Base-by-base conservation (phyloP, 495 filamentous ascomycete species). In the Neurospora sp. region DNA sequence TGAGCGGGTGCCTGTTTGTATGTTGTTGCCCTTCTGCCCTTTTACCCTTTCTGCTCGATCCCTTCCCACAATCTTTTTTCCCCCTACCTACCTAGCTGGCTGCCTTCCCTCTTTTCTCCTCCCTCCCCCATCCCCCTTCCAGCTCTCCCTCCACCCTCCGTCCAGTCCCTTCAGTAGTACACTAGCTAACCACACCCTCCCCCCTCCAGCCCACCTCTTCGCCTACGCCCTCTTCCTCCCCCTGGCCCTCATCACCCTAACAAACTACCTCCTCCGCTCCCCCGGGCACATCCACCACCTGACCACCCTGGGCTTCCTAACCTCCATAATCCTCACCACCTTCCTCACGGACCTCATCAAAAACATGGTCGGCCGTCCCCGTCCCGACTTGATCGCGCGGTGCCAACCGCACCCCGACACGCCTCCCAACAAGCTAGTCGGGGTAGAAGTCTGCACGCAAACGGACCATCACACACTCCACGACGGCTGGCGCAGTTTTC, bases 401-500 rank as follows among this genome's bases (percentile, higher is more conserved):
- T 99, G 96, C 82, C 89, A 91, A 72, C 95, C 96, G 0, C 78
- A 77, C 12, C 76, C 85, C 35, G 88, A 87, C 22, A 94, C 93
- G 0, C 87, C 91, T 2, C 82, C 81, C 71, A 83, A 94, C 78
- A 77, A 82, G 5, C 86, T 97, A 18, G 92, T 98, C 44, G 86
- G 85, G 11, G 89, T 91, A 76, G 87, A 89, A 27, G 89, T 96
- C 5, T 98, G 95, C 81, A 97, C 93, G 3, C 88, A 97, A 79
- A 86, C 88, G 0, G 83, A 91, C 74, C 88, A 91, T 73, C 93
- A 95, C 76, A 88, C 86, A 4, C 84, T 98, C 3, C 92, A 97
- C 74, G 95, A 98, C 79, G 95, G 95, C 9, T 98, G 93, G 91
- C 89, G 94, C 48, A 94, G 91, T 69, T 98, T 98, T 74, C 95